Conservation (phyloP, 2,329 filamentous ascomycete species). For the Elsinoe necatrix region DNA sequence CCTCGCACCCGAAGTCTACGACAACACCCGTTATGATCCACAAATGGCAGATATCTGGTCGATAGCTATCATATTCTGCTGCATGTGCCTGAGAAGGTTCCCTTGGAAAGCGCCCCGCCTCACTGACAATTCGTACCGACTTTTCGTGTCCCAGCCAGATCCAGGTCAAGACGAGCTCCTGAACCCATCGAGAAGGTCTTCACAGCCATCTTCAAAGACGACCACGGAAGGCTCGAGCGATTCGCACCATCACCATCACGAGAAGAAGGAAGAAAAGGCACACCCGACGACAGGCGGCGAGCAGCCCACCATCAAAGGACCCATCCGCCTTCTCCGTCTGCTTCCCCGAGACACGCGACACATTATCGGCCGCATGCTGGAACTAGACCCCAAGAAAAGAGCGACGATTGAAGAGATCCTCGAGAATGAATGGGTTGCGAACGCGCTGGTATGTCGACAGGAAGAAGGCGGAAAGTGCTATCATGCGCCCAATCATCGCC, state of each 20-base stretch:
- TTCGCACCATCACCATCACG: slow-evolving; percentile 19
- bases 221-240: slow-evolving; percentile 15
- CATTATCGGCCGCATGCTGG: slow-evolving; percentile 87
- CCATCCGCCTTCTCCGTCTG: slow-evolving; percentile 79
- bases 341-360: slow-evolving; percentile 82
- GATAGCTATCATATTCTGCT: slow-evolving; percentile 95
- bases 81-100: slow-evolving; percentile 91
- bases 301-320: slow-evolving; percentile 68
- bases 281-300: slow-evolving; percentile 27
- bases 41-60: slow-evolving; percentile 96
- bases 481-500: slow-evolving; percentile 67
- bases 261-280: slow-evolving; percentile 8
- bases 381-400: slow-evolving; percentile 72
- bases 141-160: slow-evolving; percentile 80
- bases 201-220: slow-evolving; percentile 17
- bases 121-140: slow-evolving; percentile 88
- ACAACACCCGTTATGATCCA: slow-evolving; percentile 85
- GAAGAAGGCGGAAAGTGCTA: slow-evolving; percentile 65
- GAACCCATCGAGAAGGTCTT: slow-evolving; percentile 18
- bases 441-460: slow-evolving; percentile 73
- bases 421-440: slow-evolving; percentile 81
- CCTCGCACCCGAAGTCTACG: slow-evolving; percentile 92
- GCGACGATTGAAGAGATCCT: slow-evolving; percentile 81
- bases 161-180: slow-evolving; percentile 46
- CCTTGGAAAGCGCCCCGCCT: slow-evolving; percentile 93